Conservation (phyloP, 2,329 filamentous ascomycete species). For the Ambrosiella cleistominuta region DNA sequence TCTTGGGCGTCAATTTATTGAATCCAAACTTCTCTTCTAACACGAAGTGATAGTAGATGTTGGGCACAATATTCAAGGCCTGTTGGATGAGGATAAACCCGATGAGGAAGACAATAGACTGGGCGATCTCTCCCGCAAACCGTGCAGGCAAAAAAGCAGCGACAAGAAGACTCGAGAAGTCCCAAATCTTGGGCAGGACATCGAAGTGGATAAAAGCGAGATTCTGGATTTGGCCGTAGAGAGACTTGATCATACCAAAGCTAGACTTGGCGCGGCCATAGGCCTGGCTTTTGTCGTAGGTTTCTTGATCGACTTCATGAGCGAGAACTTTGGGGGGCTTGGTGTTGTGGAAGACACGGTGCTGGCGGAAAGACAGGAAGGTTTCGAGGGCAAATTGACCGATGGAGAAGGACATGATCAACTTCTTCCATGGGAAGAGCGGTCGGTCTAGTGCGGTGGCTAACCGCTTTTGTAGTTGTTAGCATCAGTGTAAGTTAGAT, state of each 20-base stretch:
- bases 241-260: constrained; percentile 62
- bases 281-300: constrained; percentile 76
- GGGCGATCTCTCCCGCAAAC: constrained; percentile 82
- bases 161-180: constrained; percentile 57
- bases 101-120: constrained; percentile 85
- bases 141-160: constrained; percentile 55
- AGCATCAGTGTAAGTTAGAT: not conserved
- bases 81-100: constrained; percentile 71
- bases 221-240: constrained; percentile 79
- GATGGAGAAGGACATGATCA: constrained; percentile 86
- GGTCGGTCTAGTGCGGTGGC: constrained; percentile 78
- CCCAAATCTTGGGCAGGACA: constrained; percentile 80
- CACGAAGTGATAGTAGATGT: constrained; percentile 87
- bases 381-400: constrained; percentile 83
- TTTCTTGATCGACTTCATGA: constrained; percentile 73
- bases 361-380: constrained; percentile 78
- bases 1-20: constrained; percentile 86
- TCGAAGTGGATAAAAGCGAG: constrained; percentile 80
- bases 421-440: constrained; percentile 90
- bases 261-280: constrained; percentile 93
- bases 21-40: constrained; percentile 95
- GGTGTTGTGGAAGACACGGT: constrained; percentile 63
- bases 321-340: constrained; percentile 73
- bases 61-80: constrained; percentile 58
- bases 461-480: constrained; percentile 39